Percentiles rank a stretch among this genome's conserved stretches.
Evolutionary conservation across 2,329 filamentous ascomycete species (phyloP).

Genomic region (Fonsecaea multimorphosa): DNA sequence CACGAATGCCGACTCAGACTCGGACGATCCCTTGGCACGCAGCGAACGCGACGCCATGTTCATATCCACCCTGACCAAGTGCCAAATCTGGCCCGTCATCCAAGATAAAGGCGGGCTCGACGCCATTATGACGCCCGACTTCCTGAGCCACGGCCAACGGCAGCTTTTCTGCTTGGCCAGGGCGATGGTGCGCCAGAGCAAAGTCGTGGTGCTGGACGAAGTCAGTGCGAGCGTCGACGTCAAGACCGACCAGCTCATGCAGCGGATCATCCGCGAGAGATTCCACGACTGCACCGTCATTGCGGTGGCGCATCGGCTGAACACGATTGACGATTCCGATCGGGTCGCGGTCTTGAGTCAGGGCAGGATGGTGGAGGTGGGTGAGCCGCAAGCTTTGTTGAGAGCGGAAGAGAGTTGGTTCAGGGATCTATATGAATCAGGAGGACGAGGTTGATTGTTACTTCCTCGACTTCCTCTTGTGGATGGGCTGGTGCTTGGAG

Average conservation of each 20-base stretch:
- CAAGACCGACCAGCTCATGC: constrained; percentile 64
- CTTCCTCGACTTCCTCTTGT: neutral
- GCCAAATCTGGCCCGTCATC: constrained; percentile 48
- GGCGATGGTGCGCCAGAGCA: constrained; percentile 59
- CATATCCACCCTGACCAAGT: constrained; percentile 46
- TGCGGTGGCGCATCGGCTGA: constrained; percentile 62
- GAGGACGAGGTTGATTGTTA: neutral
- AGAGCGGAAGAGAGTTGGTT: constrained; percentile 41
- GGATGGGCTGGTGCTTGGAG: neutral
- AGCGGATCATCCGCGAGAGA: constrained; percentile 60
- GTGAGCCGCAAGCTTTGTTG: constrained; percentile 41
- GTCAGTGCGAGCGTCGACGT: constrained; percentile 59
- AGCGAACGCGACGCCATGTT: constrained; percentile 43
- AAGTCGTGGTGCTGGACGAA: constrained; percentile 55
- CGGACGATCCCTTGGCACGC: neutral
- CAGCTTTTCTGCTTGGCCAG: constrained; percentile 69
- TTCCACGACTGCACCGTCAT: constrained; percentile 66
- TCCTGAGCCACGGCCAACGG: constrained; percentile 64
- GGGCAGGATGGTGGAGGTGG: constrained; percentile 32
- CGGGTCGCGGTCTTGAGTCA: constrained; percentile 62
- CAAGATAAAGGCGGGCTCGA: constrained; percentile 49
- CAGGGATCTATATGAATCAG: constrained; percentile 39
- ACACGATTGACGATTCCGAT: constrained; percentile 68
- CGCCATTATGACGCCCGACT: constrained; percentile 55
- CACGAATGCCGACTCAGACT: neutral